Evolutionary conservation across 2,329 filamentous ascomycete species (phyloP).

Genomic region (Penicillium sp.): DNA sequence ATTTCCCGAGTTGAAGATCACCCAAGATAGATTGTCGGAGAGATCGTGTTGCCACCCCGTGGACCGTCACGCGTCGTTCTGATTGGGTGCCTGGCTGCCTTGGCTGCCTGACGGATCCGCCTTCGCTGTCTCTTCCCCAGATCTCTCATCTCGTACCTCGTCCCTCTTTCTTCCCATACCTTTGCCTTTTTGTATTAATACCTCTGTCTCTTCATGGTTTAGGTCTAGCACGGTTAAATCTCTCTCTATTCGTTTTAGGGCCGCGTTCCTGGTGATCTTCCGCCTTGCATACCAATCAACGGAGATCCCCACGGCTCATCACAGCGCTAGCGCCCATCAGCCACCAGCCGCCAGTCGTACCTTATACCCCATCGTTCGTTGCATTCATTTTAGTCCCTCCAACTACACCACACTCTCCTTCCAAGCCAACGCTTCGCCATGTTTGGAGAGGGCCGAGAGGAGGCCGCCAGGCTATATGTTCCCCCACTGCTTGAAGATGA

Average conservation of each 20-base stretch:
- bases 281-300: conserved; percentile 13
- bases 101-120: conserved; percentile 7
- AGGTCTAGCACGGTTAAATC: not conserved
- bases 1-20: not conserved
- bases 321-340: conserved; percentile 15
- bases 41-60: conserved; percentile 3
- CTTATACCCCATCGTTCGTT: conserved; percentile 11
- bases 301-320: conserved; percentile 19
- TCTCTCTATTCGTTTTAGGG: not conserved
- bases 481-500: conserved; percentile 37
- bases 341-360: conserved; percentile 19
- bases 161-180: not conserved
- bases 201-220: not conserved
- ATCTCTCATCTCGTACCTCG: conserved; percentile 3
- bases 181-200: not conserved
- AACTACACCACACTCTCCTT: not conserved
- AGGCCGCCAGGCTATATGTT: conserved; percentile 33
- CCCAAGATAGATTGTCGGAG: not conserved
- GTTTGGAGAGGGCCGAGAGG: conserved; percentile 32
- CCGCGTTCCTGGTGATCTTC: conserved; percentile 18
- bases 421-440: conserved; percentile 19
- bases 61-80: not conserved
- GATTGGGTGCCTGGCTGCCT: conserved; percentile 12
- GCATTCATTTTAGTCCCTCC: conserved; percentile 7
- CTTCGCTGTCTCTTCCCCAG: conserved; percentile 5